Evolutionary conservation across 2,329 filamentous ascomycete genomes (phyloP), one percentile per base, ranked within the genome.

Genomic region (Paecilomyces variotii): DNA sequence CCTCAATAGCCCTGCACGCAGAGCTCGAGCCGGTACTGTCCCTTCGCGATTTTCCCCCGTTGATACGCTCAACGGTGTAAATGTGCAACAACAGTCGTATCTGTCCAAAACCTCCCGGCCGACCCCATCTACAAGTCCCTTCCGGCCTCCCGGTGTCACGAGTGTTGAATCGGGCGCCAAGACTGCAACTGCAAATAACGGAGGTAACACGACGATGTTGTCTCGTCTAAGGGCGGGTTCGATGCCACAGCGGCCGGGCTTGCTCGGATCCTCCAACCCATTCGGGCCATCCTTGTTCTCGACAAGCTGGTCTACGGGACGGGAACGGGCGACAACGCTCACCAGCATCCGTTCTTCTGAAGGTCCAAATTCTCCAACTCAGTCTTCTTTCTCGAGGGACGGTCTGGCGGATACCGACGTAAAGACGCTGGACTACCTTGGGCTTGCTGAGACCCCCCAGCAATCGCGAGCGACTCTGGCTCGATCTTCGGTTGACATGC

Each of bases 361-460:
- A 69, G 90, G 88, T 1, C 91, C 90, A 2, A 89, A 88, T 62
- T 97, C 93, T 12, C 93, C 93, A 1, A 85, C 89, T 12, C 89
- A 92, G 67, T 95, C 91, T 6, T 86, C 89, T 1, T 93, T 93
- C 70, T 95, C 91, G 10, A 86, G 87, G 64, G 91, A 96, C 68
- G 91, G 90, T 30, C 84, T 87, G 53, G 88, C 86, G 19, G 93
- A 97, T 69, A 90, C 87, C 30, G 92, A 97, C 71, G 91, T 96
- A 65, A 89, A 90, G 69, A 99, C 94, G 1, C 79, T 99, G 65
- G 94, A 99, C 73, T 99, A 99, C 70, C 84, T 99, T 60, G 94
- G 94, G 54, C 83, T 99, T 55, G 93, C 92, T 32, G 94, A 97
- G 74, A 96, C 91, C 14, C 93, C 94, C 24, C 91, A 96, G 70